Conservation (phyloP, 441 rosid species). For the Euphorbia celastroides region DNA sequence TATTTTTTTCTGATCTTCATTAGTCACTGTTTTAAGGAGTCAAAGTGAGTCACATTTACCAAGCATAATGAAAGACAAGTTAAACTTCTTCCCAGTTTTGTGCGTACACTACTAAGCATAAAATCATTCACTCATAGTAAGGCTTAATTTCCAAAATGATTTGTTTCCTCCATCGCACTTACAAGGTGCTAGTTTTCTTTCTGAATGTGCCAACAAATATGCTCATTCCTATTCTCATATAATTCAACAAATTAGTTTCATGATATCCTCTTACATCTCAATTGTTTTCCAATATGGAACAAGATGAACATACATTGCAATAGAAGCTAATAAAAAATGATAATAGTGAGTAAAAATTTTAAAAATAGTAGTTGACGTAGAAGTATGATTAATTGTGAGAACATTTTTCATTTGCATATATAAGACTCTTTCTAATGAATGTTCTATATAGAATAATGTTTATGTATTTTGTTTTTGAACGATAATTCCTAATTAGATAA, state of each 20-base stretch:
- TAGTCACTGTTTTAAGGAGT: not conserved
- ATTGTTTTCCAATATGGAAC: not conserved
- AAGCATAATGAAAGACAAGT: too few species aligned
- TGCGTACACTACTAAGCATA: not conserved
- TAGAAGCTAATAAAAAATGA: not conserved
- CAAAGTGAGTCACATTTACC: not conserved
- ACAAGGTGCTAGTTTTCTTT: not conserved
- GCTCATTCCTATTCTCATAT: not conserved
- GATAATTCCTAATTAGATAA: too few species aligned
- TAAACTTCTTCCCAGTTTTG: not conserved
- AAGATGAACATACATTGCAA: not conserved
- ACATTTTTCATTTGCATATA: too few species aligned
- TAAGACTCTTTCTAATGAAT: too few species aligned
- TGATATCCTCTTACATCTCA: not conserved
- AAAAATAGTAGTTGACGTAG: too few species aligned
- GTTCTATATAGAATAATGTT: too few species aligned
- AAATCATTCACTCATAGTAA: not conserved
- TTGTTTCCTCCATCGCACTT: not conserved
- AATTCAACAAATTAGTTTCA: not conserved
- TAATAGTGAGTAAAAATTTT: too few species aligned
- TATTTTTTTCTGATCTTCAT: not conserved
- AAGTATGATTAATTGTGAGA: too few species aligned
- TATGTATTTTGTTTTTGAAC: too few species aligned
- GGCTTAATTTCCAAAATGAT: not conserved
- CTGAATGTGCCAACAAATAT: not conserved